Evolutionary conservation across 306 rosid species (phyloP).

Genomic region (Castanopsis chinensis): DNA sequence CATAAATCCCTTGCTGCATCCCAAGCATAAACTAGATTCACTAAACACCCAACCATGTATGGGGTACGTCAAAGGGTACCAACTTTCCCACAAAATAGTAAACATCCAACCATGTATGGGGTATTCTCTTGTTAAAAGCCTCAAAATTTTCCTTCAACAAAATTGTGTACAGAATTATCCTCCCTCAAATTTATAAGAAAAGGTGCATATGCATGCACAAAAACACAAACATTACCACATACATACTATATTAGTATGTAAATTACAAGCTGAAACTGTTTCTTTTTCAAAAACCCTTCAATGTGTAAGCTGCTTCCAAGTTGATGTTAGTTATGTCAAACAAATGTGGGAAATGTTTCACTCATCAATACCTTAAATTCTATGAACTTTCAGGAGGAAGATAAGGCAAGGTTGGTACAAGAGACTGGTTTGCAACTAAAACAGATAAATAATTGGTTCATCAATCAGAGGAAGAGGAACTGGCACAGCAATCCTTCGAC

Average conservation of each 20-base stretch:
- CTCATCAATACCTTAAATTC: not conserved
- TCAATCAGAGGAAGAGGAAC: constrained; percentile 97
- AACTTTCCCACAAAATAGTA: not conserved
- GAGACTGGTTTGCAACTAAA: constrained; percentile 94
- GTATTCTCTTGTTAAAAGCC: no score
- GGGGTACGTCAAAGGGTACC: not conserved
- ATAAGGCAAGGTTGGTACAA: constrained; percentile 89
- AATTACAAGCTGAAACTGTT: not conserved
- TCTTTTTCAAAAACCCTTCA: not conserved
- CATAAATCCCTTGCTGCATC: not conserved
- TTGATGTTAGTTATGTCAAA: not conserved
- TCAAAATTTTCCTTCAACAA: no score
- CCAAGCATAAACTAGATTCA: not conserved
- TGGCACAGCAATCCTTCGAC: constrained; percentile 98
- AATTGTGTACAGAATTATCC: no score
- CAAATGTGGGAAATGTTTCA: not conserved
- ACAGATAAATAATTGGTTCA: constrained; percentile 99
- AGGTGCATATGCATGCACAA: no score
- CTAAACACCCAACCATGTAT: not conserved
- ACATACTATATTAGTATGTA: not conserved
- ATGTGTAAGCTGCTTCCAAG: not conserved
- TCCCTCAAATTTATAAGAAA: no score
- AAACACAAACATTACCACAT: not conserved
- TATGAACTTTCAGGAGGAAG: constrained; percentile 74
- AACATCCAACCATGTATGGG: no score